phyloP scores from a whole-genome alignment of 78 protist genomes.

The Dictyostelium purpureum region DNA sequence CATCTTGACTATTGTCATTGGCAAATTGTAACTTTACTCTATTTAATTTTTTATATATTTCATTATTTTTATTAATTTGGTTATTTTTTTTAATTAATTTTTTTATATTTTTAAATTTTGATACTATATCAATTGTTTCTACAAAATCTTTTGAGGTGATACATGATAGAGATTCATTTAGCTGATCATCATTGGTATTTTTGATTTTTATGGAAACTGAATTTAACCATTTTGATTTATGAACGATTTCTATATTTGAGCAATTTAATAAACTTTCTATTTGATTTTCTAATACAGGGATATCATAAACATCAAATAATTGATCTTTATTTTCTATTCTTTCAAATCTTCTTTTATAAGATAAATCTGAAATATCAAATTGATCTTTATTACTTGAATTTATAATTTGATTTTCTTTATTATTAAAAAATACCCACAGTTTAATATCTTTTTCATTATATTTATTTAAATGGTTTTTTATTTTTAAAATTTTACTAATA shows the following conservation, averaged over 20 bases:
- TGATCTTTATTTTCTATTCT: background rate
- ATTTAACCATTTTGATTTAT: constrained; percentile 54
- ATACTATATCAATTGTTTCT: constrained; percentile 14
- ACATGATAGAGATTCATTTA: background rate
- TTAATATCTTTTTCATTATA: background rate
- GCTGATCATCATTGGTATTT: background rate
- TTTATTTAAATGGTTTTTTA: background rate
- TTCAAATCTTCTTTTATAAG: background rate
- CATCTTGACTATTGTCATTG: background rate
- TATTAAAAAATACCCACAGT: constrained; percentile 57
- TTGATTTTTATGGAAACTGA: constrained; percentile 5
- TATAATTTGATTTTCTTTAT: background rate
- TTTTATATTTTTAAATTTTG: background rate
- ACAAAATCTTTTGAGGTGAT: constrained; percentile 11
- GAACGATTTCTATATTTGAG: background rate
- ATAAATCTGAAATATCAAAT: background rate
- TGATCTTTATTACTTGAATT: background rate
- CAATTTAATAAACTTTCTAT: background rate
- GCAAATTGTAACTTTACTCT: background rate
- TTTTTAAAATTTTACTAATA: no score
- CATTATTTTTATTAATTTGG: background rate
- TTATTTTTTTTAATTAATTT: background rate
- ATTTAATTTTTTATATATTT: background rate
- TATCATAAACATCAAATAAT: background rate
- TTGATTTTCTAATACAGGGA: background rate